These are phyloP conservation scores for Skeletonema marinoi DNA, from an alignment of 108 stramenopile genomes.

Conservation along the genomic window DNA sequence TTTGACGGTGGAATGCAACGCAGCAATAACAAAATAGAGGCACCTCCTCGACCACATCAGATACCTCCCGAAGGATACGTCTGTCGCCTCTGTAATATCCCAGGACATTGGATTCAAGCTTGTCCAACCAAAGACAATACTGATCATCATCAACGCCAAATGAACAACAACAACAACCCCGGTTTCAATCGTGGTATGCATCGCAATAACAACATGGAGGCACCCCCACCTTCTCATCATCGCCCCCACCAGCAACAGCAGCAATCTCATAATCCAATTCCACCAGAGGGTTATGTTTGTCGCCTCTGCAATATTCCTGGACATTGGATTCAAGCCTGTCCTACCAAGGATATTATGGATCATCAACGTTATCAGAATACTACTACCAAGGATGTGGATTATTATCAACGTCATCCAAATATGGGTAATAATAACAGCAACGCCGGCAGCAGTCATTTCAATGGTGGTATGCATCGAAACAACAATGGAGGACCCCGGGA, in stretches of 20 bases:
- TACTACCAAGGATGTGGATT: background rate
- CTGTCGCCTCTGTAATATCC: conserved; percentile 80
- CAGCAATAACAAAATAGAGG: background rate
- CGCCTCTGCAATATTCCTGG: conserved; percentile 83
- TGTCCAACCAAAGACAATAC: conserved; percentile 1
- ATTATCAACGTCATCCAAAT: background rate
- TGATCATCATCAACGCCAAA: background rate
- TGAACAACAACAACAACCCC: background rate
- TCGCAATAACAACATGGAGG: conserved; percentile 3
- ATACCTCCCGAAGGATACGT: conserved; percentile 27
- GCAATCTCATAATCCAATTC: background rate
- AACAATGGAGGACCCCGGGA: background rate
- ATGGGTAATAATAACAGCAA: no score
- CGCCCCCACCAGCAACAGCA: background rate
- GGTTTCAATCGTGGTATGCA: background rate
- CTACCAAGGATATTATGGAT: background rate
- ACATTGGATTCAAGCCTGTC: conserved; percentile 37
- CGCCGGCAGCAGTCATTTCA: no score
- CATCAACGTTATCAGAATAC: background rate
- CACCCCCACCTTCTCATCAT: background rate
- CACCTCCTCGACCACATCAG: background rate
- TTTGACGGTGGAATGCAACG: no score
- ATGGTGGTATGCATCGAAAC: background rate
- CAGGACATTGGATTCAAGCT: conserved; percentile 58
- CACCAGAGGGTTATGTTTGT: conserved; percentile 35